Evolutionary conservation across 192 early-diverging fungal genomes (phyloP).

Genomic region (Umbelopsis ramanniana): DNA sequence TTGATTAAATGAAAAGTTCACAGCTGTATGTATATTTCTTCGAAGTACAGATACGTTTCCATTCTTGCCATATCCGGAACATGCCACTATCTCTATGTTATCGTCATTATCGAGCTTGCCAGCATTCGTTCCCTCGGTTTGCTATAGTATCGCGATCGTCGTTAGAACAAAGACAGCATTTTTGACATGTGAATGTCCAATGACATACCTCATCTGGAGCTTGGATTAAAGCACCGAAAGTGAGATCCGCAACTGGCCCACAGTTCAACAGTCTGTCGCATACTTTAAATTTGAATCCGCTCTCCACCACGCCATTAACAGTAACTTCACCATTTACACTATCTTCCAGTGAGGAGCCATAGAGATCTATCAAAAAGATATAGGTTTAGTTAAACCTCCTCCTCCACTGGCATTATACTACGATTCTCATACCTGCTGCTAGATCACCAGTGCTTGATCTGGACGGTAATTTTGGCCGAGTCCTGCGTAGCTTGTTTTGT

Average conservation of each 20-base stretch:
- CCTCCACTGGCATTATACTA: neutral
- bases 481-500: neutral
- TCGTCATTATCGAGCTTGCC: slow-evolving; percentile 10
- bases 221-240: slow-evolving; percentile 58
- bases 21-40: slow-evolving; percentile 53
- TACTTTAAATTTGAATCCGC: slow-evolving; percentile 65
- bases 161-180: neutral
- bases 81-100: slow-evolving; percentile 53
- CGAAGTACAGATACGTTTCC: slow-evolving; percentile 57
- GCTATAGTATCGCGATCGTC: neutral
- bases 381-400: neutral
- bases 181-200: neutral
- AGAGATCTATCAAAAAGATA: slow-evolving; percentile 23
- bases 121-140: neutral
- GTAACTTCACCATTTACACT: slow-evolving; percentile 22
- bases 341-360: slow-evolving; percentile 41
- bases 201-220: slow-evolving; percentile 31
- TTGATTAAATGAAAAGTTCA: slow-evolving; percentile 47
- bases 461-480: neutral
- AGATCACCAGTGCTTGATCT: slow-evolving; percentile 3
- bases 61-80: slow-evolving; percentile 56
- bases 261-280: slow-evolving; percentile 79
- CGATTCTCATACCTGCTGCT: neutral
- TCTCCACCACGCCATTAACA: slow-evolving; percentile 1
- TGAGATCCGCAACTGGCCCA: slow-evolving; percentile 78